Evolutionary conservation across 768 basidiomycete species (phyloP), one percentile per base, ranked within the genome.

Genomic region (Chlorophyllum brunneum): DNA sequence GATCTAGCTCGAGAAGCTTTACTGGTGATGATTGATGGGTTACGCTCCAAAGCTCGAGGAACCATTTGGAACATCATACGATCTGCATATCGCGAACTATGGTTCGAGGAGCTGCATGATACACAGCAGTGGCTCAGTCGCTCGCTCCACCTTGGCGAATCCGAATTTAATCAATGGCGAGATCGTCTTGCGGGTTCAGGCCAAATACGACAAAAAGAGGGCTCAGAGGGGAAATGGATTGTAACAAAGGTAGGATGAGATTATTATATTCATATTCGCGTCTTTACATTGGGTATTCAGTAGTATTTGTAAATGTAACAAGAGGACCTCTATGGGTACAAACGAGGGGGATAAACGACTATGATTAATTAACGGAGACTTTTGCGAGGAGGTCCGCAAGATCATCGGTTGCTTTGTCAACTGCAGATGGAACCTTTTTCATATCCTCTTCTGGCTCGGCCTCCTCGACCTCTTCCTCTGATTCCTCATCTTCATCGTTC

Each of bases 401-500:
- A 18, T 78, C 78, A 61, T 82, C 80, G 27, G 80, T 72, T 26
- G 65, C 61, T 26, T 66, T 65, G 51, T 69, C 65, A 10, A 57
- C 58, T 6, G 57, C 54, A 5, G 54, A 40, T 16, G 48, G 48
- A 59, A 56, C 59, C 18, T 59, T 61, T 34, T 63, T 65, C 5
- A 65, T 65, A 48, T 69, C 70, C 34, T 59, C 67, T 39, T 62
- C 61, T 20, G 63, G 66, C 23, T 65, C 67, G 20, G 66, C 64
- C 62, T 72, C 74, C 54, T 76, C 75, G 31, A 78, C 80, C 16
- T 84, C 77, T 41, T 81, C 83, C 41, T 85, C 87, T 43, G 91
- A 85, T 30, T 83, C 81, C 20, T 91, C 89, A 1, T 95, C 92
- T n/a, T 90, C 91, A 49, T 94, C 88, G 1, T 79, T 76, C 0